These are phyloP conservation scores for Xylariales sp. DNA, from an alignment of 2,329 filamentous ascomycete genomes.

Conservation along the genomic window DNA sequence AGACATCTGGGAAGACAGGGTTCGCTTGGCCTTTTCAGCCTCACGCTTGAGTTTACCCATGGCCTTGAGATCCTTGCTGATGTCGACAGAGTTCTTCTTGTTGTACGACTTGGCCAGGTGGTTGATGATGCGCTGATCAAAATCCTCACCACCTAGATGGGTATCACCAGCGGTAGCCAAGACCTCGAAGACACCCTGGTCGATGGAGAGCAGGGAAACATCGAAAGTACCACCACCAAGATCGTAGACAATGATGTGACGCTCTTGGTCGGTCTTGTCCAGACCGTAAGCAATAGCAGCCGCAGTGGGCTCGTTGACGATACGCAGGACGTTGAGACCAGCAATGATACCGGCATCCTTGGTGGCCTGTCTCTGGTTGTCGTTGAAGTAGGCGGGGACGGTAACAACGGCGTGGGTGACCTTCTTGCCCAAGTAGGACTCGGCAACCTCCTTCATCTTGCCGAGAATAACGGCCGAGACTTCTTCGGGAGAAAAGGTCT, in stretches of 20 bases:
- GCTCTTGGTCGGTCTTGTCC: slow-evolving; percentile 78
- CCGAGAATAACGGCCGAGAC: slow-evolving; percentile 75
- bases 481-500: slow-evolving; percentile 76
- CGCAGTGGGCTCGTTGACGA: slow-evolving; percentile 94
- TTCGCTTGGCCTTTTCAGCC: slow-evolving; percentile 99
- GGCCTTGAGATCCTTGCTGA: slow-evolving; percentile 91
- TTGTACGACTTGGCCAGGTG: slow-evolving; percentile 97
- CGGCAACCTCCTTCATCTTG: slow-evolving; percentile 82
- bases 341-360: slow-evolving; percentile 92
- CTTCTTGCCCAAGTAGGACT: slow-evolving; percentile 75
- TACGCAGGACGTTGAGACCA: slow-evolving; percentile 90
- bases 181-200: slow-evolving; percentile 91
- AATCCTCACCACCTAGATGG: slow-evolving; percentile 97
- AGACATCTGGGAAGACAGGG: slow-evolving; percentile 89
- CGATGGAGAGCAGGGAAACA: slow-evolving; percentile 88
- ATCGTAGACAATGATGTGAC: slow-evolving; percentile 90
- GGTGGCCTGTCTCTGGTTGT: slow-evolving; percentile 93
- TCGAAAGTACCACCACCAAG: slow-evolving; percentile 92
- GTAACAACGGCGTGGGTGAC: slow-evolving; percentile 87
- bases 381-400: slow-evolving; percentile 97
- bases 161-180: slow-evolving; percentile 94
- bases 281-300: slow-evolving; percentile 93
- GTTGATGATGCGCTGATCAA: slow-evolving; percentile 96
- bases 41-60: slow-evolving; percentile 99
- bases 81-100: slow-evolving; percentile 92